Evolutionary conservation across 2,329 filamentous ascomycete species (phyloP), one percentile per base, ranked within the genome.

Genomic region (Monilinia fructicola): DNA sequence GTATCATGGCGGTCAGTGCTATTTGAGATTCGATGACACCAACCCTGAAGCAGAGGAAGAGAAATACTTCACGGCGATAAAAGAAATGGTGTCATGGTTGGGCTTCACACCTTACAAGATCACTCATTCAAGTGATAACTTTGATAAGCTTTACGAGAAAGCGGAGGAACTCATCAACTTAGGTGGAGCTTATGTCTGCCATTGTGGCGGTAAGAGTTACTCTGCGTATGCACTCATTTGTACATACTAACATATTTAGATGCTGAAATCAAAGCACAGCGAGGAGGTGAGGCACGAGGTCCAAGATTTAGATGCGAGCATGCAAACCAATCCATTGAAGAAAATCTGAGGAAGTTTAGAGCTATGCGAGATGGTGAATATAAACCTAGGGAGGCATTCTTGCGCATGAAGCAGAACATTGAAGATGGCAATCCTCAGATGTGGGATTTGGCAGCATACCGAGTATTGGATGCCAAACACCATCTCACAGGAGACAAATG

Each of bases 31-130:
- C 77, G 95, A 98, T 77, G 95, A 98, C 74, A 98, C 95, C 18
- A 98, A 98, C 77, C 95, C 95, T 1, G 92, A 93, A 71, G 91
- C 91, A 58, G 95, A 98, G 78, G 91, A 97, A 77, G 91, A 96
- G 78, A 84, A 89, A 67, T 98, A 93, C 78, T 96, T 96, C 76
- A 85, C 84, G 14, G 90, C 92, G n/a, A 98, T 98, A 72, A 83
- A 92, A 74, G 92, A 97, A 69, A 92, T 94, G 76, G 85, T 97
- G 61, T 80, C 83, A 72, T 98, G 95, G 95, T 82, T 97, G 9
- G 75, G 75, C 9, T 97, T 97, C 75, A 88, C 85, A 70, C 93
- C 93, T 1, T 84, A 84, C 72, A 84, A 85, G 70, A 87, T 96
- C 72, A 97, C 94, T 3, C 89, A 97, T 78, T 92, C 92, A 40